These are phyloP conservation scores for Penicillium flavigenum DNA, from an alignment of 495 filamentous ascomycete genomes.

Conservation along the genomic window DNA sequence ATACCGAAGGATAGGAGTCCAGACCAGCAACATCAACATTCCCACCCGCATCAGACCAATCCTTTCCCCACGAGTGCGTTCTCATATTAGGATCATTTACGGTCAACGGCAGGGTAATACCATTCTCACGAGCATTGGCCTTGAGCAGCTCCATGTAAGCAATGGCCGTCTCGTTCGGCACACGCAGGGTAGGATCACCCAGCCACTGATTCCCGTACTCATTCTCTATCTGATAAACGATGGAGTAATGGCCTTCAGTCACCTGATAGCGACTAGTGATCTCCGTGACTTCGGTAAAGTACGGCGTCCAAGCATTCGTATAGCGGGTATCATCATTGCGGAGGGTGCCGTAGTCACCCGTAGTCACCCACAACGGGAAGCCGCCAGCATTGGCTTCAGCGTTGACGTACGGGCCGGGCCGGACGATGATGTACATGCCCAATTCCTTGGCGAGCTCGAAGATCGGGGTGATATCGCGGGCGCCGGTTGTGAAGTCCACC, in stretches of 20 bases:
- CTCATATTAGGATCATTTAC: constrained; percentile 57
- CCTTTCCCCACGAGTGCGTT: constrained; percentile 52
- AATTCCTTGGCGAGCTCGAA: constrained; percentile 55
- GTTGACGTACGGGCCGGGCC: constrained; percentile 47
- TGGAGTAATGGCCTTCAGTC: constrained; percentile 55
- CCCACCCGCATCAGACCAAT: constrained; percentile 52
- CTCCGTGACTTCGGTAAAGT: constrained; percentile 48
- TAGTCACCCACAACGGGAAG: constrained; percentile 60
- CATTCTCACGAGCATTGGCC: constrained; percentile 47
- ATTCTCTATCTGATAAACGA: constrained; percentile 61
- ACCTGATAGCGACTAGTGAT: constrained; percentile 54
- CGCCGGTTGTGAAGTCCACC: constrained; percentile 57
- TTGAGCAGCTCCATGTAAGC: constrained; percentile 59
- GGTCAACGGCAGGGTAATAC: constrained; percentile 54
- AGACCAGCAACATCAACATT: constrained; percentile 58
- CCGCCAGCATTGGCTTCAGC: constrained; percentile 57
- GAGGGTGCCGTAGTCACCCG: constrained; percentile 57
- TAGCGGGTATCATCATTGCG: constrained; percentile 59
- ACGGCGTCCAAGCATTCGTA: constrained; percentile 51
- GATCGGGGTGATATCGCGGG: constrained; percentile 52
- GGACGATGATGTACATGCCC: constrained; percentile 41
- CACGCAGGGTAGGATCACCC: constrained; percentile 34
- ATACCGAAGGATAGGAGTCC: constrained; percentile 56
- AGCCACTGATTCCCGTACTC: constrained; percentile 61
- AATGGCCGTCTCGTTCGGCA: constrained; percentile 48